Base-by-base conservation (phyloP, 2,329 filamentous ascomycete species). In the Aureobasidium lini region DNA sequence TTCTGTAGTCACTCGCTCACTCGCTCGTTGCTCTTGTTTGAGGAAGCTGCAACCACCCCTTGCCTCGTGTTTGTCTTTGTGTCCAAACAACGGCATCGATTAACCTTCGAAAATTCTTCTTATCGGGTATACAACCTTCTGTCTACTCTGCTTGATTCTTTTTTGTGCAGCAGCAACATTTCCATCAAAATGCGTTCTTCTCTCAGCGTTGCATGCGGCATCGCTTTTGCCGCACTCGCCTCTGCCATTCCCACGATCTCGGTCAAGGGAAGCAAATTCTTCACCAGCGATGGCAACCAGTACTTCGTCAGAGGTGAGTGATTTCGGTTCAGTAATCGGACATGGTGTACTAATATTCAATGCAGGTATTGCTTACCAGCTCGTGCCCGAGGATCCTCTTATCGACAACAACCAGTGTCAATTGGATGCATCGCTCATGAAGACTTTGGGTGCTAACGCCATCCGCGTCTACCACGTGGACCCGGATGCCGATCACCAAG, bases 391-490 rank as follows among this genome's bases (percentile, higher is more conserved):
- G 53, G 91, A 96, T 69, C 91, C 90, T 50, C 82, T 95, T 63
- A 75, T 89, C 65, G 82, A 94, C 70, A 81, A 82, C 42, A 82
- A 82, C 49, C 91, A 95, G 76, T 95, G 90, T 77, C 73, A 80
- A 66, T 83, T 84, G 65, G 91, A 96, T 75, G 86, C 86, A 43
- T 71, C 77, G 15, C 79, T 92, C 68, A 95, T 95, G 88, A 81
- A 89, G 71, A 83, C 85, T 16, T 78, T 96, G 57, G 90, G 89
- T 63, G 84, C 88, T 70, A 95, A 95, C 71, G 81, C 87, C 32
- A 90, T 95, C 68, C 89, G 91, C 60, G 88, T 61, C 13, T 96
- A 96, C 73, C 90, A 95, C 69, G 89, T 96, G 62, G 86, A 95
- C 67, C 76, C 88, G 1, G 71, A 74, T 2, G 83, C 76, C 34